phyloP scores from a whole-genome alignment of 1,139 yeast genomes.

The Diutina pseudorugosa region DNA sequence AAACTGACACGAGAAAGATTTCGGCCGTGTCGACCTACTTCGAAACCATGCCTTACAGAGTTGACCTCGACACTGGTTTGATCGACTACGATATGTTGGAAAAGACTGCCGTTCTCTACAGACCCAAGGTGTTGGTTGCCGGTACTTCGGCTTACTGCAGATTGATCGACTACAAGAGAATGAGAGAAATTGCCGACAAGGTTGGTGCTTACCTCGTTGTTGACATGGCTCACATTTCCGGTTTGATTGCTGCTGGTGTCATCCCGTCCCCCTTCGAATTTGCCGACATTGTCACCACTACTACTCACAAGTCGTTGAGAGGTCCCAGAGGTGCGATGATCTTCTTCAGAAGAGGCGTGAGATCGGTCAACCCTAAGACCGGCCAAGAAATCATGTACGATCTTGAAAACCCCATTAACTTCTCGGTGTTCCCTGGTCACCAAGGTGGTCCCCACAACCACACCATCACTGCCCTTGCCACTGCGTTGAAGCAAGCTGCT shows the following conservation, averaged over 20 bases:
- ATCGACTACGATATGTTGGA: slow-evolving; percentile 87
- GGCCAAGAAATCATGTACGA: slow-evolving; percentile 85
- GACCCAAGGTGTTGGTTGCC: slow-evolving; percentile 92
- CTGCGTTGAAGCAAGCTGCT: slow-evolving; percentile 82
- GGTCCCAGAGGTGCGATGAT: slow-evolving; percentile 99
- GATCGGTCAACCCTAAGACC: slow-evolving; percentile 63
- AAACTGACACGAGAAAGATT: slow-evolving; percentile 77
- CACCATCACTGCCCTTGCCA: slow-evolving; percentile 90
- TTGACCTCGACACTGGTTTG: slow-evolving; percentile 72
- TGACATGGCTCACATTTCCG: slow-evolving; percentile 97
- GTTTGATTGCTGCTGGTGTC: slow-evolving; percentile 86
- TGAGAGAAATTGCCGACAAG: slow-evolving; percentile 80
- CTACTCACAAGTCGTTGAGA: slow-evolving; percentile 93
- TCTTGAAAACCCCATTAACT: slow-evolving; percentile 81
- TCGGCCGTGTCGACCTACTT: slow-evolving; percentile 87
- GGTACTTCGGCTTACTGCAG: slow-evolving; percentile 96
- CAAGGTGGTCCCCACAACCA: slow-evolving; percentile 99
- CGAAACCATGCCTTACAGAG: slow-evolving; percentile 94
- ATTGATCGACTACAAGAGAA: slow-evolving; percentile 79
- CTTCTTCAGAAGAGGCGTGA: slow-evolving; percentile 86
- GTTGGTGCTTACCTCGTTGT: slow-evolving; percentile 87
- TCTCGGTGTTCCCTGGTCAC: slow-evolving; percentile 96
- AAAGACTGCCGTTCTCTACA: slow-evolving; percentile 70
- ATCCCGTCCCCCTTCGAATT: slow-evolving; percentile 87
- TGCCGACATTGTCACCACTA: slow-evolving; percentile 93